These are phyloP conservation scores for Colletotrichum salicis DNA, from an alignment of 2,329 filamentous ascomycete species.

Conservation along the genomic window DNA sequence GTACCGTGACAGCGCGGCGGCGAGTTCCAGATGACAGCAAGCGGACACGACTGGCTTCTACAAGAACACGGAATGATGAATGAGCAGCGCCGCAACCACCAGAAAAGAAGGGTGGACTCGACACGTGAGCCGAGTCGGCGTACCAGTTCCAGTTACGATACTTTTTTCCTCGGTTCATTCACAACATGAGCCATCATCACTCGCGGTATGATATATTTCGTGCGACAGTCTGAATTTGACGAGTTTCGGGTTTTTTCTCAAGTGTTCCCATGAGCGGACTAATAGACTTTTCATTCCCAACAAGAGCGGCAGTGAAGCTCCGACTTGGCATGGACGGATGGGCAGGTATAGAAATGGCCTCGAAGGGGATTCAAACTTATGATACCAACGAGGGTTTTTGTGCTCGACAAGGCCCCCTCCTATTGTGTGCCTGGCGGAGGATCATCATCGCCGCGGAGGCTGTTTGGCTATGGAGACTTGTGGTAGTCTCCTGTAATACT, in stretches of 20 bases:
- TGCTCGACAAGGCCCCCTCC: constrained; percentile 13
- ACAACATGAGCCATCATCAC: constrained; percentile 8
- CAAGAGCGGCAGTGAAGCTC: constrained; percentile 16
- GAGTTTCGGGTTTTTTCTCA: constrained; percentile 2
- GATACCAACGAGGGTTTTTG: neutral
- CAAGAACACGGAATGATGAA: constrained; percentile 18
- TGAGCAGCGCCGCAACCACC: neutral
- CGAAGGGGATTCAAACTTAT: constrained; percentile 19
- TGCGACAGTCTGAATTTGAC: constrained; percentile 13
- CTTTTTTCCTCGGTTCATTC: constrained; percentile 11
- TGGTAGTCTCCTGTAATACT: constrained; percentile 31
- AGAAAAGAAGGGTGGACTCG: constrained; percentile 5
- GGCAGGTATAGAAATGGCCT: constrained; percentile 19
- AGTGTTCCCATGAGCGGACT: constrained; percentile 17
- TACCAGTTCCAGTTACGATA: constrained; percentile 18
- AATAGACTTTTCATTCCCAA: constrained; percentile 21
- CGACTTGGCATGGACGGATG: constrained; percentile 19
- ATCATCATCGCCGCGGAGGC: neutral
- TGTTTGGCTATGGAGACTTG: constrained; percentile 24
- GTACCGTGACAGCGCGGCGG: too few species aligned
- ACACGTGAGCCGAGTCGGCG: neutral
- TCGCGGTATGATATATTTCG: neutral
- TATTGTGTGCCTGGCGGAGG: constrained; percentile 7
- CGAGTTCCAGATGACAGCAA: neutral
- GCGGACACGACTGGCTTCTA: constrained; percentile 11